phyloP scores from a whole-genome alignment of 768 basidiomycete species.

The Guyanaporus albipodus region DNA sequence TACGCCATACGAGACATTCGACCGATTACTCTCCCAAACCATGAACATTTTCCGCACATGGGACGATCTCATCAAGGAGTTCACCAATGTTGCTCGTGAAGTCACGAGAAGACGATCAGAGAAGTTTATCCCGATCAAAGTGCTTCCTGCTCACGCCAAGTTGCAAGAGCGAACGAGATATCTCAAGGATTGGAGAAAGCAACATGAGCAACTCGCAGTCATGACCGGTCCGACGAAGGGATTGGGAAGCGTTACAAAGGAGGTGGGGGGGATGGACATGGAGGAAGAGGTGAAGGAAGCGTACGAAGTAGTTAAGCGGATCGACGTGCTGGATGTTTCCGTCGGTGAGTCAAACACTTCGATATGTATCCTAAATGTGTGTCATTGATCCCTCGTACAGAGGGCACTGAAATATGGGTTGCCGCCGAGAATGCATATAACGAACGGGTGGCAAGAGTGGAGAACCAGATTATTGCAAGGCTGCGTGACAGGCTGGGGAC shows the following conservation, averaged over 20 bases:
- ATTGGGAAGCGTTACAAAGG: conserved; percentile 64
- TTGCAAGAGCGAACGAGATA: conserved; percentile 86
- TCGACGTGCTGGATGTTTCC: conserved; percentile 94
- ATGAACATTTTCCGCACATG: conserved; percentile 79
- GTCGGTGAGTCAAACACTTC: conserved; percentile 52
- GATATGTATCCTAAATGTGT: neutral
- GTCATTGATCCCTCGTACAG: conserved; percentile 37
- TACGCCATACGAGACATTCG: conserved; percentile 92
- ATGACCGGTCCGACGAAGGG: conserved; percentile 97
- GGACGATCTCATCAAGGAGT: conserved; percentile 90
- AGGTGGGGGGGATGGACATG: conserved; percentile 93
- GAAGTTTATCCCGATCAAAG: conserved; percentile 96
- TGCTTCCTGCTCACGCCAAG: conserved; percentile 85
- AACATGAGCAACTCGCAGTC: conserved; percentile 94
- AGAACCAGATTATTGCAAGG: conserved; percentile 97
- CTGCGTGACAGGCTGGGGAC: conserved; percentile 90
- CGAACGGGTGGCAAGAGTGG: conserved; percentile 93
- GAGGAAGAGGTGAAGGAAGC: conserved; percentile 95
- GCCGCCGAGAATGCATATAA: conserved; percentile 97
- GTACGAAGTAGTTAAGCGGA: conserved; percentile 95
- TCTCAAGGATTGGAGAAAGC: conserved; percentile 88
- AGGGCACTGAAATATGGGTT: conserved; percentile 98
- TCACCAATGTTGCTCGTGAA: conserved; percentile 89
- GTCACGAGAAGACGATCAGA: conserved; percentile 86
- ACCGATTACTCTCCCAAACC: conserved; percentile 72